Evolutionary conservation across 495 filamentous ascomycete genomes (phyloP).

Genomic region (Penicillium lividum): DNA sequence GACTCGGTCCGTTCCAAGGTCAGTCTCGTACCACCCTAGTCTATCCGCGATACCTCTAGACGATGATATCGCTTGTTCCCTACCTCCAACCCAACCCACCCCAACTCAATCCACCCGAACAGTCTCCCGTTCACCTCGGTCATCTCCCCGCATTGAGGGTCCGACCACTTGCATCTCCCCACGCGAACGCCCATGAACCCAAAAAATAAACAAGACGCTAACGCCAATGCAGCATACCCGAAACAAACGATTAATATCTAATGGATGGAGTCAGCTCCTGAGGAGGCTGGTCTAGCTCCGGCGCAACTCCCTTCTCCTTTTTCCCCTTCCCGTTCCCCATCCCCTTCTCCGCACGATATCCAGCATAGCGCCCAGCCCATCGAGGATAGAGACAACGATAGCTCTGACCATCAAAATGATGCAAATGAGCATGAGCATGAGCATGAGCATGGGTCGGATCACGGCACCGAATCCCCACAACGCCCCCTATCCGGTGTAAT

Average conservation of each 20-base stretch:
- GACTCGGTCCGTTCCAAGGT: conserved; percentile 10
- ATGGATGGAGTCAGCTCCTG: conserved; percentile 51
- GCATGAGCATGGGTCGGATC: too few species aligned
- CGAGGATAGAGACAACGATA: too few species aligned
- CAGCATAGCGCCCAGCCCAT: not conserved
- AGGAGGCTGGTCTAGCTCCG: conserved; percentile 36
- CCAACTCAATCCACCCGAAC: not conserved
- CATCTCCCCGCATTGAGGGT: too few species aligned
- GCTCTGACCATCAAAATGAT: too few species aligned
- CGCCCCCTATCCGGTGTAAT: conserved; percentile 44
- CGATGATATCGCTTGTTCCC: not conserved
- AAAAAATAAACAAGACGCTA: not conserved
- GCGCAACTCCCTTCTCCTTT: too few species aligned
- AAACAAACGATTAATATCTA: conserved; percentile 18
- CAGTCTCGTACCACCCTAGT: not conserved
- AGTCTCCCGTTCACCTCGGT: too few species aligned
- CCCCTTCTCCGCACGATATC: not conserved
- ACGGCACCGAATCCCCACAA: not conserved
- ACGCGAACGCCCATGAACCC: not conserved
- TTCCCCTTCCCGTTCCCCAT: too few species aligned
- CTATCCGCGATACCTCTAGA: not conserved
- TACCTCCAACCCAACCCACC: not conserved
- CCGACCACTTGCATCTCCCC: too few species aligned
- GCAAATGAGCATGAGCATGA: too few species aligned
- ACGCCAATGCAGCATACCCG: not conserved